Evolutionary conservation across 345 rosid genomes (phyloP).

Genomic region (Citrus maxima): DNA sequence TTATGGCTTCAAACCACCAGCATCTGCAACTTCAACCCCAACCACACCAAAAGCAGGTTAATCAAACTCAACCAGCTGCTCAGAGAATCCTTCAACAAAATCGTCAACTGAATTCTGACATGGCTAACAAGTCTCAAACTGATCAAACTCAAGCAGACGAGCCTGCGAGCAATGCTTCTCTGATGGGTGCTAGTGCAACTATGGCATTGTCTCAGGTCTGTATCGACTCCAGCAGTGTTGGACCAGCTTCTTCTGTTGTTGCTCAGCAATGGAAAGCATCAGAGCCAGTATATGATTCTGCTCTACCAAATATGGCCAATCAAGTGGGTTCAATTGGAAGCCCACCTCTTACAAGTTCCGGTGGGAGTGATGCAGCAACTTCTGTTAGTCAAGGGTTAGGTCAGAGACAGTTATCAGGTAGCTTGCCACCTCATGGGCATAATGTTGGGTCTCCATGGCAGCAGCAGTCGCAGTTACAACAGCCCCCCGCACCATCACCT

Average conservation of each 20-base stretch:
- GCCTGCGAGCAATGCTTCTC: slow-evolving; percentile 36
- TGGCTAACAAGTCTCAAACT: slow-evolving; percentile 49
- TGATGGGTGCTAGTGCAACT: slow-evolving; percentile 32
- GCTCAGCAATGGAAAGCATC: slow-evolving; percentile 52
- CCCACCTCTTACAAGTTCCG: slow-evolving; percentile 41
- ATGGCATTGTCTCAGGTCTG: slow-evolving; percentile 38
- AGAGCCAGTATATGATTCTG: slow-evolving; percentile 46
- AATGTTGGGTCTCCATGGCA: slow-evolving; percentile 46
- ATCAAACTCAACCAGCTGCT: slow-evolving; percentile 43
- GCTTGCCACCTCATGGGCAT: slow-evolving; percentile 44
- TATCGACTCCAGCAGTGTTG: slow-evolving; percentile 42
- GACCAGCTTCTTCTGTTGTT: slow-evolving; percentile 36
- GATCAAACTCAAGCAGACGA: slow-evolving; percentile 51
- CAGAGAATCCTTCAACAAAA: slow-evolving; percentile 68
- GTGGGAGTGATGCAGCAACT: slow-evolving; percentile 48
- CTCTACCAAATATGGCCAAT: slow-evolving; percentile 34
- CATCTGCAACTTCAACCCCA: slow-evolving; percentile 32
- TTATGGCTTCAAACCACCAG: slow-evolving; percentile 35
- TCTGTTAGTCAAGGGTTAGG: slow-evolving; percentile 48
- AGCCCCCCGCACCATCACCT: slow-evolving; percentile 36
- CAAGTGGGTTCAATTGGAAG: slow-evolving; percentile 48
- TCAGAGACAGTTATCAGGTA: slow-evolving; percentile 61
- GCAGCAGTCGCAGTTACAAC: slow-evolving; percentile 43
- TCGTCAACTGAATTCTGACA: slow-evolving; percentile 45
- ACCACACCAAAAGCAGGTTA: slow-evolving; percentile 50